Percentiles rank a stretch among this genome's conserved stretches.
Evolutionary conservation across 345 rosid genomes (phyloP).

Genomic region (Eucalyptus fibrosa): DNA sequence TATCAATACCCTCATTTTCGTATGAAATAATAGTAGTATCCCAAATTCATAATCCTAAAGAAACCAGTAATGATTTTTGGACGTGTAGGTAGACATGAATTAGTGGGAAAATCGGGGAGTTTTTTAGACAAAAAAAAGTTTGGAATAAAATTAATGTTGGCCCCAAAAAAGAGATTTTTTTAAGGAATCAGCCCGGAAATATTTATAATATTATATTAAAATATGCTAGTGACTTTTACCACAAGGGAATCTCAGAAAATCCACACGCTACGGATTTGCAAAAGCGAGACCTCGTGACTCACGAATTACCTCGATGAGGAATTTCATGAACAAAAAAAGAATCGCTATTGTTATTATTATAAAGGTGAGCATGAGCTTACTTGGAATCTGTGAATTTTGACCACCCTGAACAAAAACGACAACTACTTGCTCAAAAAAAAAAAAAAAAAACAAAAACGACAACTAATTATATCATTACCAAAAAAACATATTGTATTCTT

Average conservation of each 20-base stretch:
- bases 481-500: neutral
- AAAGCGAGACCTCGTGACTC: neutral
- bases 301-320: neutral
- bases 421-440: too few relatives aligned
- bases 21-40: neutral
- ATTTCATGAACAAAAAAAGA: neutral
- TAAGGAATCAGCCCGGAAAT: neutral
- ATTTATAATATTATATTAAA: neutral
- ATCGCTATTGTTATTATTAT: neutral
- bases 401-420: too few relatives aligned
- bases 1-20: neutral
- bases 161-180: neutral
- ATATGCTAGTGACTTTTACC: neutral
- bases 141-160: neutral
- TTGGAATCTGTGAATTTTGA: neutral
- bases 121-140: neutral
- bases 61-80: accelerated
- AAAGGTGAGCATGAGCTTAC: neutral
- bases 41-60: neutral
- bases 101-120: neutral
- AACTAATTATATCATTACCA: neutral
- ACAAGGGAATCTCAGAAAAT: neutral
- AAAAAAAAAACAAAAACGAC: neutral
- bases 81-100: accelerated
- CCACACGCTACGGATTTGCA: neutral